Evolutionary conservation across 2,329 filamentous ascomycete species (phyloP).

Genomic region (Cladophialophora psammophila): DNA sequence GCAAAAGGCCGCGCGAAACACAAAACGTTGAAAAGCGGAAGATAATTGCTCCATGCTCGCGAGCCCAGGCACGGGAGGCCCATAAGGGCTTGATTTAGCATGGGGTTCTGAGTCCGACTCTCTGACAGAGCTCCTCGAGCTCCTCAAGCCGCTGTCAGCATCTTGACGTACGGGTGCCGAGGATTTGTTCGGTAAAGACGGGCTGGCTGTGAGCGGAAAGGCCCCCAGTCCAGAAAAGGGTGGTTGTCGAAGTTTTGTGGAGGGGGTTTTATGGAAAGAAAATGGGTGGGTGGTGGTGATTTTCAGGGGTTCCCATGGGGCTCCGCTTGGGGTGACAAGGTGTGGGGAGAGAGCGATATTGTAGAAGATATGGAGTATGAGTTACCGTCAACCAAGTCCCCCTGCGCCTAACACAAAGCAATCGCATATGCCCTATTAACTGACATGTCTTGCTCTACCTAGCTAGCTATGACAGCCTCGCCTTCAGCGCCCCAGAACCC

Average conservation of each 20-base stretch:
- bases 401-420: too few relatives aligned
- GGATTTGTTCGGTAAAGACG: background rate
- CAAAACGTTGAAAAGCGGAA: too few relatives aligned
- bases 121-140: background rate
- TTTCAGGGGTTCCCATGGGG: background rate
- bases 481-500: background rate
- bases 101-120: background rate
- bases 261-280: background rate
- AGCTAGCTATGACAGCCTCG: slow-evolving; percentile 12
- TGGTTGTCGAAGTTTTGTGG: too few relatives aligned
- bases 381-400: too few relatives aligned
- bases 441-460: background rate
- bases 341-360: background rate
- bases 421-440: too few relatives aligned
- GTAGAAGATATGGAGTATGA: too few relatives aligned
- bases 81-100: background rate
- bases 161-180: background rate
- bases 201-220: too few relatives aligned
- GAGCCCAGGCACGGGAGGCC: too few relatives aligned
- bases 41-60: too few relatives aligned
- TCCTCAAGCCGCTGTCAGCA: background rate
- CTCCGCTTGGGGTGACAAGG: background rate
- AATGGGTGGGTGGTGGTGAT: background rate
- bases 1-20: too few relatives aligned
- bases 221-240: too few relatives aligned